These are phyloP conservation scores for Clonostachys rosea DNA, from an alignment of 2,329 filamentous ascomycete species.

Conservation along the genomic window DNA sequence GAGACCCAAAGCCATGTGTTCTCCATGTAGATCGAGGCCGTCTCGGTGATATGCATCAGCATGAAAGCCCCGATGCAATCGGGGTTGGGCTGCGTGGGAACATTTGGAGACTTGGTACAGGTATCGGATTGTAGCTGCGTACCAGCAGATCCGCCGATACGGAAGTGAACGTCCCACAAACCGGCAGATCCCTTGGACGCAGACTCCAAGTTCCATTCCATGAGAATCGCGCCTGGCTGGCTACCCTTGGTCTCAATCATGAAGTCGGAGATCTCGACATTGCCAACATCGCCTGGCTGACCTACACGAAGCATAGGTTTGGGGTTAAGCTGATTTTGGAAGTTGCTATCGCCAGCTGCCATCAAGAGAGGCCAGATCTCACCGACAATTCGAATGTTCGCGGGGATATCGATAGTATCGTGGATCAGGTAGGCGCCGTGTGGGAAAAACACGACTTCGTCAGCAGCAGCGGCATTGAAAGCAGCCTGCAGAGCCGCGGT, in stretches of 20 bases:
- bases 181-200: conserved; percentile 34
- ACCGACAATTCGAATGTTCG: conserved; percentile 62
- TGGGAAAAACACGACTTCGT: conserved; percentile 26
- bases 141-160: conserved; percentile 32
- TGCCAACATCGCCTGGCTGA: conserved; percentile 51
- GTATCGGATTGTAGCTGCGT: conserved; percentile 15
- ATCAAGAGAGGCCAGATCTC: conserved; percentile 67
- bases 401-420: conserved; percentile 40
- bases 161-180: conserved; percentile 21
- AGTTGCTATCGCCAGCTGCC: conserved; percentile 49
- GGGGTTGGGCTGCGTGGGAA: conserved; percentile 5
- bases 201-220: conserved; percentile 66
- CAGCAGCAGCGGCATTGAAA: conserved; percentile 60
- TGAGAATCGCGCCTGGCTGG: conserved; percentile 62
- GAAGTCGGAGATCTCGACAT: conserved; percentile 67
- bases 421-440: conserved; percentile 16
- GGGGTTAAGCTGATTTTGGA: conserved; percentile 56
- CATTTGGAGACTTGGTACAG: conserved; percentile 5
- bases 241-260: conserved; percentile 61
- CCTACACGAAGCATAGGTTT: conserved; percentile 65
- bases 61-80: conserved; percentile 38
- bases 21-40: conserved; percentile 45
- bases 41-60: conserved; percentile 39
- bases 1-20: conserved; percentile 40
- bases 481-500: conserved; percentile 78